These are phyloP conservation scores for Filobasidium wieringae DNA, from an alignment of 768 basidiomycete species.

Conservation along the genomic window DNA sequence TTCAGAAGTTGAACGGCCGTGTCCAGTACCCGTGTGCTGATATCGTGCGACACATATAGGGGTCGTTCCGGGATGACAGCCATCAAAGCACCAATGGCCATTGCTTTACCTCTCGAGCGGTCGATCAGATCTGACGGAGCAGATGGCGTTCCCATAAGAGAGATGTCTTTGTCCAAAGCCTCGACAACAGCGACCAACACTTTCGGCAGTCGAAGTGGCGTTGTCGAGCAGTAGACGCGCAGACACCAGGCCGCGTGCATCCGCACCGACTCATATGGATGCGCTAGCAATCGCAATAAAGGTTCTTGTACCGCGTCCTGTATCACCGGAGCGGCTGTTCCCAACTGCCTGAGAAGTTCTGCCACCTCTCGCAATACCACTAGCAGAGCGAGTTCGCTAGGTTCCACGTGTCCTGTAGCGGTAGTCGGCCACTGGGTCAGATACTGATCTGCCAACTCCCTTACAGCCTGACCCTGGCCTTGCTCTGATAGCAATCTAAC, in stretches of 20 bases:
- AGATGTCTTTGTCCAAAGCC: constrained; percentile 70
- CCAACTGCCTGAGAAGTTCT: constrained; percentile 72
- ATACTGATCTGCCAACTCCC: constrained; percentile 68
- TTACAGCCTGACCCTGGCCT: constrained; percentile 81
- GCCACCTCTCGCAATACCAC: constrained; percentile 73
- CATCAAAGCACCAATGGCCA: constrained; percentile 76
- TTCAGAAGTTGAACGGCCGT: constrained; percentile 83
- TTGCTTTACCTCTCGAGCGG: constrained; percentile 73
- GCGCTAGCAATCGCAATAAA: constrained; percentile 67
- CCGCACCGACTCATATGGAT: constrained; percentile 78
- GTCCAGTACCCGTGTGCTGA: constrained; percentile 76
- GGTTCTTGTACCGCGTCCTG: constrained; percentile 83
- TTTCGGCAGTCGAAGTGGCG: constrained; percentile 71
- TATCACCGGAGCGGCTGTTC: constrained; percentile 79
- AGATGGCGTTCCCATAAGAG: constrained; percentile 57
- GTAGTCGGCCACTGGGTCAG: constrained; percentile 86
- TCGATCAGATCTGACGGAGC: constrained; percentile 58
- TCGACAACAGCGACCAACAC: constrained; percentile 65
- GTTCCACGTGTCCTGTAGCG: constrained; percentile 70
- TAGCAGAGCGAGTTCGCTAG: constrained; percentile 55
- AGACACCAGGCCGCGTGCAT: constrained; percentile 77
- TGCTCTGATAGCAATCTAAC: constrained; percentile 82
- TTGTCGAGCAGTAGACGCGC: constrained; percentile 78
- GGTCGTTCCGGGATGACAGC: constrained; percentile 75
- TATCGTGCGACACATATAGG: constrained; percentile 87